Percentiles rank a stretch among this genome's conserved stretches.
Conservation (phyloP, 805 yeast species). For the Teunomyces atbi region DNA sequence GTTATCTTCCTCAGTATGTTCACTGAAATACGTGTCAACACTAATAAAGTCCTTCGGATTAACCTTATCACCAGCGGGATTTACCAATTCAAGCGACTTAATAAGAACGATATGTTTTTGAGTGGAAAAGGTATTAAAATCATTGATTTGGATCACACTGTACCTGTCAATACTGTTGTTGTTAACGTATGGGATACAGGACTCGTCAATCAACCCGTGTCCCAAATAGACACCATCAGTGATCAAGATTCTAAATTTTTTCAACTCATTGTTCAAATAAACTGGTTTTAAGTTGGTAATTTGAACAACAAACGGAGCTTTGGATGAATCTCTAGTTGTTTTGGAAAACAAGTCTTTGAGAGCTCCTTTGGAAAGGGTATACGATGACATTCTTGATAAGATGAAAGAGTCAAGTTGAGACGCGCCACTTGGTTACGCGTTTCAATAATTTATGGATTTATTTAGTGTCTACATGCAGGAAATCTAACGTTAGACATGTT, state of each 20-base stretch:
- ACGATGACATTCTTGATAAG: conserved; percentile 5
- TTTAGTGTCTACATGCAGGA: too few relatives aligned
- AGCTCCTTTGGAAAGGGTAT: conserved; percentile 12
- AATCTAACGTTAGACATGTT: too few relatives aligned
- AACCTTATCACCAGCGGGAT: conserved; percentile 36
- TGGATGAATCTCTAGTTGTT: conserved; percentile 12
- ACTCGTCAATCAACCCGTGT: conserved; percentile 41
- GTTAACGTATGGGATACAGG: conserved; percentile 40
- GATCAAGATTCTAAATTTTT: conserved; percentile 30
- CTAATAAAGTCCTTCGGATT: conserved; percentile 34
- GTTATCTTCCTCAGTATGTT: conserved; percentile 56
- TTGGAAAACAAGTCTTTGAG: conserved; percentile 19
- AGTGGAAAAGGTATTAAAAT: conserved; percentile 45
- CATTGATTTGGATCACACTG: conserved; percentile 40
- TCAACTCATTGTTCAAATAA: conserved; percentile 28
- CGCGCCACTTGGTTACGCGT: conserved; percentile 9
- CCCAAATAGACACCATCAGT: conserved; percentile 38
- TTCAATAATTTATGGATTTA: too few relatives aligned
- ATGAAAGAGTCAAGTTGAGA: background rate
- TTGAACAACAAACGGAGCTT: conserved; percentile 32
- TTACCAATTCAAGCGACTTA: conserved; percentile 44
- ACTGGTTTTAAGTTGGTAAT: conserved; percentile 34
- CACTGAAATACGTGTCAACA: conserved; percentile 57
- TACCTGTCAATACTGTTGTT: conserved; percentile 45
- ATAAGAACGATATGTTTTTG: conserved; percentile 49